Percentiles rank a stretch among this genome's conserved stretches.
Evolutionary conservation across 2,329 filamentous ascomycete genomes (phyloP).

Genomic region (Orbilia ellipsospora): DNA sequence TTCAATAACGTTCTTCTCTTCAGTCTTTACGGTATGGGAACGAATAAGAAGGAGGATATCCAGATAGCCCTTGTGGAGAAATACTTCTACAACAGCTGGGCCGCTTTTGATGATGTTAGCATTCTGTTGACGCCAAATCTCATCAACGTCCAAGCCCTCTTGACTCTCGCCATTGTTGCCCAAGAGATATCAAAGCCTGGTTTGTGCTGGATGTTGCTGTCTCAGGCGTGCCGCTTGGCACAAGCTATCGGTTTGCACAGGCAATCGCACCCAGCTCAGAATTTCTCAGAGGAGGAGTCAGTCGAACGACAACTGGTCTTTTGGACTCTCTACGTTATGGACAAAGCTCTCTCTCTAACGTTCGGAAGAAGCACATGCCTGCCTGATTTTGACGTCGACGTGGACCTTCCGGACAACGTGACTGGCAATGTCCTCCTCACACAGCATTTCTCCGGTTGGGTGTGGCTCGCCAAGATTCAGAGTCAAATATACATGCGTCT

Average conservation of each 20-base stretch:
- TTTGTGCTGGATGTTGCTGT: constrained; percentile 73
- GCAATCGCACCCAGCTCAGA: constrained; percentile 61
- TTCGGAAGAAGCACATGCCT: constrained; percentile 71
- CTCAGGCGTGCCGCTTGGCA: constrained; percentile 71
- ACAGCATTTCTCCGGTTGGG: constrained; percentile 68
- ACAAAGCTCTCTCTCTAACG: constrained; percentile 70
- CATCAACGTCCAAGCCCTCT: constrained; percentile 70
- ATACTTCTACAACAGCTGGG: constrained; percentile 59
- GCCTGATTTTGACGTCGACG: constrained; percentile 71
- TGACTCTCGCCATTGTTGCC: constrained; percentile 72
- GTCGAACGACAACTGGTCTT: constrained; percentile 65
- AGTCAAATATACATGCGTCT: constrained; percentile 71
- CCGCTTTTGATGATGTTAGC: constrained; percentile 65
- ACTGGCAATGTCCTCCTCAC: constrained; percentile 63
- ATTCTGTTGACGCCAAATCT: constrained; percentile 69
- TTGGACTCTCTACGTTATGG: constrained; percentile 71
- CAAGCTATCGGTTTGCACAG: constrained; percentile 73
- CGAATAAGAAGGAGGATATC: constrained; percentile 48
- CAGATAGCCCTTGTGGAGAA: constrained; percentile 52
- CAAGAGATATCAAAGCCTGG: constrained; percentile 73
- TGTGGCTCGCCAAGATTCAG: constrained; percentile 69
- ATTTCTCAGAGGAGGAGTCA: constrained; percentile 59
- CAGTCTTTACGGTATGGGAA: constrained; percentile 56
- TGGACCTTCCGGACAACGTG: constrained; percentile 64
- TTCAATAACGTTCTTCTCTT: constrained; percentile 60